Percentiles rank a stretch among this genome's conserved stretches.
Evolutionary conservation across 306 rosid genomes (phyloP).

Genomic region (Alnus glutinosa): DNA sequence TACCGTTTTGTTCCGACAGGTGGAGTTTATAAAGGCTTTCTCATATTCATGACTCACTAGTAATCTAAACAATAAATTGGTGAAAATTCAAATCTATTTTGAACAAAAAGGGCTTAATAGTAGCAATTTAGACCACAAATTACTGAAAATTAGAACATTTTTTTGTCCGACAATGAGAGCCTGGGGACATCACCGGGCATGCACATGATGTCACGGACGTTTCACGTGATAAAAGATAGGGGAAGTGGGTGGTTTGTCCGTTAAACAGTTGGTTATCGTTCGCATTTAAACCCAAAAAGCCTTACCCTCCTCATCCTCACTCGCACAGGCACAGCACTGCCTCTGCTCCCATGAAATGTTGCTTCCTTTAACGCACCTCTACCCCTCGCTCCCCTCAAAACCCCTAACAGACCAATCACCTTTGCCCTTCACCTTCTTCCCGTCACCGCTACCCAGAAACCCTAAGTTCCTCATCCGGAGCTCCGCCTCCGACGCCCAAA

Average conservation of each 20-base stretch:
- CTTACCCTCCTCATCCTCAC: not conserved
- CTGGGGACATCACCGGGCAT: too few species aligned
- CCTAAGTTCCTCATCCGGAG: conserved; percentile 47
- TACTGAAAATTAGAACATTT: too few species aligned
- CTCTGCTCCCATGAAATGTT: conserved; percentile 31
- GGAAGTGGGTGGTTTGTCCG: not conserved
- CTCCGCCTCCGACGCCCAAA: conserved; percentile 49
- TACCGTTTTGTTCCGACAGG: too few species aligned
- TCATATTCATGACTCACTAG: too few species aligned
- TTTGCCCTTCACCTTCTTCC: conserved; percentile 40
- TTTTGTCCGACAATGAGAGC: too few species aligned
- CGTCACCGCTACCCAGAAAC: conserved; percentile 30
- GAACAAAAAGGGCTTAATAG: too few species aligned
- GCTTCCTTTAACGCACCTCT: conserved; percentile 44
- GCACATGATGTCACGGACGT: not conserved
- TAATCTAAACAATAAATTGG: too few species aligned
- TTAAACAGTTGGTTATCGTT: not conserved
- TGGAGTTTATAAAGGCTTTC: too few species aligned
- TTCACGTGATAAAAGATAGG: not conserved
- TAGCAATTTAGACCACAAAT: too few species aligned
- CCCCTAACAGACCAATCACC: conserved; percentile 24
- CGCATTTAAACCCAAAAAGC: not conserved
- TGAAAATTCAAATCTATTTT: too few species aligned
- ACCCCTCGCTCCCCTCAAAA: conserved; percentile 36
- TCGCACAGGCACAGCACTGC: not conserved